Base-by-base conservation (phyloP, 768 basidiomycete genomes). In the Termitomyces sp. region DNA sequence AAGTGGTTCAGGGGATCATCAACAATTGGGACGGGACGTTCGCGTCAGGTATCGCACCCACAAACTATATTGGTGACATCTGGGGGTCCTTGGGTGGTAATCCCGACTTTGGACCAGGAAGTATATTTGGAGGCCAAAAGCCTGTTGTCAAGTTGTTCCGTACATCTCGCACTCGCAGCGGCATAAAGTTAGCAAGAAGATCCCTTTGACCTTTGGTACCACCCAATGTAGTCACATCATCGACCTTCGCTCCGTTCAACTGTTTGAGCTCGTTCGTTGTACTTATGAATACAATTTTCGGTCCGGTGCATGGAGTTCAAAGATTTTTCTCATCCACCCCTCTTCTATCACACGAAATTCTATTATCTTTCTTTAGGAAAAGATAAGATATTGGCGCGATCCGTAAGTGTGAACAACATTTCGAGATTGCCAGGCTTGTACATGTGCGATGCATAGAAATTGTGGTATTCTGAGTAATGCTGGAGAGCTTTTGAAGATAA, bases 51-150 rank as follows among this genome's bases (percentile, higher is more conserved):
- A 36, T 64, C 3, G 45, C 34, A 37, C 60, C 63, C 11, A 64
- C 52, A 5, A 64, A 64, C n/a, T 64, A 64, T 29, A 61, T 64
- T 34, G 63, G 63, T 12, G 63, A 64, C 45, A 64, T 64, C 8
- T 53, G 52, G 38, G 63, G 63, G 12, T 61, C 63, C 1, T 61
- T 64, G n/a, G 63, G 63, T 4, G 63, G 63, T 20, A 58, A 49
- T 8, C 63, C 63, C 8, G 63, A 61, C 32, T 64, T 64, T 48
- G 63, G 63, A 20, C 63, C 63, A 29, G 63, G 63, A 8, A 55
- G 43, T 49, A 49, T 55, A 15, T 56, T 32, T 32, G 42, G 54
- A 32, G 40, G 29, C 8, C 29, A 55, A 55, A 56, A 43, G 11
- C 29, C 40, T 43, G 42, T 42, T 31, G 4, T 42, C 1, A 40